Evolutionary conservation across 31 red algal species (phyloP).

Genomic region (Odonthalia washingtoniensis): DNA sequence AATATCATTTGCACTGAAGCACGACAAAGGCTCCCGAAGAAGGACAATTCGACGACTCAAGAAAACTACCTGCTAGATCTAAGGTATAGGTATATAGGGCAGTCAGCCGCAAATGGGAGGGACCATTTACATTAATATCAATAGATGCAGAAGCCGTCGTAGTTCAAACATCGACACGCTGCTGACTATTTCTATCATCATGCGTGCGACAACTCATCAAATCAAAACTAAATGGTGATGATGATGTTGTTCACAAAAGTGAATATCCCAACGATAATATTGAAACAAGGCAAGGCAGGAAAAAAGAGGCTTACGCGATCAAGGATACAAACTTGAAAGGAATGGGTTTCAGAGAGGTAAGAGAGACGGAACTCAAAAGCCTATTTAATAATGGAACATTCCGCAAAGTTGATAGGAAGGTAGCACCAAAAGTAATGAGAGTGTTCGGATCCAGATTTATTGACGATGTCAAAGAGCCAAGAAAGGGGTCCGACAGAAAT

Average conservation of each 20-base stretch:
- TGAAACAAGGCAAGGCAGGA: neutral
- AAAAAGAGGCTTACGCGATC: neutral
- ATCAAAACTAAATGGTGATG: neutral
- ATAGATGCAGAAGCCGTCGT: neutral
- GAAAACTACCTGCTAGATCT: neutral
- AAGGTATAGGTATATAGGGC: neutral
- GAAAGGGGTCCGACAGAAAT: neutral
- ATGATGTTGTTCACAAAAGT: neutral
- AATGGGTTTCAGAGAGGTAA: neutral
- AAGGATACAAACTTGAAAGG: neutral
- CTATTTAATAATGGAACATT: neutral
- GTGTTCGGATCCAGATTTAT: neutral
- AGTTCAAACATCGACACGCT: neutral
- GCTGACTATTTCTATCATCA: neutral
- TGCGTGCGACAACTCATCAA: neutral
- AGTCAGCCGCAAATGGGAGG: neutral
- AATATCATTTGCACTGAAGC: neutral
- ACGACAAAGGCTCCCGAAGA: neutral
- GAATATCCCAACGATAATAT: neutral
- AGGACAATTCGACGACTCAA: neutral
- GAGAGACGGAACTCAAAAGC: neutral
- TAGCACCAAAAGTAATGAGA: neutral
- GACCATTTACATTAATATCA: neutral
- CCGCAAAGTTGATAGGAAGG: neutral
- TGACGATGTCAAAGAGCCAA: neutral